Evolutionary conservation across 148 eudicot species (phyloP).

Genomic region (Camellia granthamiana): DNA sequence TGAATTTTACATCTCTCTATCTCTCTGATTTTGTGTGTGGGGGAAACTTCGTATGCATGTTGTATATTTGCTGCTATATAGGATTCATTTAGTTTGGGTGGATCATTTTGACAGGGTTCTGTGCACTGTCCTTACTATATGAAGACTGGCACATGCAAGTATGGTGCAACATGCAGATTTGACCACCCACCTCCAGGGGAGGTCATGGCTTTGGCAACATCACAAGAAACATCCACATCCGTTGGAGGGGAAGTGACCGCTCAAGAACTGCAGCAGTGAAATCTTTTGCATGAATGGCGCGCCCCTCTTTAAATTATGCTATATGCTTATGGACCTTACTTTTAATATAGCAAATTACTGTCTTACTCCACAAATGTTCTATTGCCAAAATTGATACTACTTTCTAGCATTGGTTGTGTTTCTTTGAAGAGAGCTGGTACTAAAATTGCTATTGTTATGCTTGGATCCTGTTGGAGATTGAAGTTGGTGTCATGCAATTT

Average conservation of each 20-base stretch:
- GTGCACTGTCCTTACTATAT: conserved; percentile 76
- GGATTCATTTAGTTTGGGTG: neutral
- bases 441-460: neutral
- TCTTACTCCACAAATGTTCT: neutral
- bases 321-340: neutral
- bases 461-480: conserved; percentile 1
- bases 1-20: neutral
- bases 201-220: conserved; percentile 48
- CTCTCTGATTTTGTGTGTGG: neutral
- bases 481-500: neutral
- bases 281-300: neutral
- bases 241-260: conserved; percentile 22
- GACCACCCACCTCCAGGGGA: conserved; percentile 99
- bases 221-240: conserved; percentile 31
- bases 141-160: conserved; percentile 93
- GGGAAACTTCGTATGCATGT: neutral
- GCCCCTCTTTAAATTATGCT: no score
- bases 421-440: conserved; percentile 18
- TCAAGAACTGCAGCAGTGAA: conserved; percentile 18
- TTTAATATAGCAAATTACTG: neutral
- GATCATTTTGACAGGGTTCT: conserved; percentile 51
- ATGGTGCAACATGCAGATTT: conserved; percentile 79
- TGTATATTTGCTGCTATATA: neutral
- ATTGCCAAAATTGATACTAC: neutral
- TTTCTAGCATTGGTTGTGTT: neutral